These are phyloP conservation scores for Mrakia gelida DNA, from an alignment of 768 basidiomycete species.

Conservation along the genomic window DNA sequence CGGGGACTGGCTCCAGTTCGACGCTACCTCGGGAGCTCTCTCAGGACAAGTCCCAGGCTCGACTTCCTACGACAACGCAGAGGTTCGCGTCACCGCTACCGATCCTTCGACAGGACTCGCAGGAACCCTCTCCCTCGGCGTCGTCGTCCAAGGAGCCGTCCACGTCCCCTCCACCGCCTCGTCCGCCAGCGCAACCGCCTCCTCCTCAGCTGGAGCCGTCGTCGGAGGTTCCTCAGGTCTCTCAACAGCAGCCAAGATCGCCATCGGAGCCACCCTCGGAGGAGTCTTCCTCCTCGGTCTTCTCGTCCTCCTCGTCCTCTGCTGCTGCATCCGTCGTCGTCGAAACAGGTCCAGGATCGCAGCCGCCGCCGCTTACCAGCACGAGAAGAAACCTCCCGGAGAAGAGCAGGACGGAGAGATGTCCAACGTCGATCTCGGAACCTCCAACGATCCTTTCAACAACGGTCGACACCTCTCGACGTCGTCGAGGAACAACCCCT, in stretches of 20 bases:
- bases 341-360: slow-evolving; percentile 3
- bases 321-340: slow-evolving; percentile 26
- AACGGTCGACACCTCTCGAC: neutral
- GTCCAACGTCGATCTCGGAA: slow-evolving; percentile 21
- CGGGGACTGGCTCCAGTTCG: slow-evolving; percentile 25
- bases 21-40: neutral
- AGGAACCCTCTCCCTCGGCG: neutral
- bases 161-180: slow-evolving; percentile 11
- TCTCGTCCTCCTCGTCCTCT: slow-evolving; percentile 26
- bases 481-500: neutral
- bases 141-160: neutral
- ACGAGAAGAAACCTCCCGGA: slow-evolving; percentile 16
- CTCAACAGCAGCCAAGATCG: slow-evolving; percentile 20
- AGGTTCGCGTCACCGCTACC: slow-evolving; percentile 19
- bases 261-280: slow-evolving; percentile 21
- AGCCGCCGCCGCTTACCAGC: slow-evolving; percentile 5
- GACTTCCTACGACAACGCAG: slow-evolving; percentile 9
- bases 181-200: neutral
- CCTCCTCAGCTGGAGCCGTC: slow-evolving; percentile 5
- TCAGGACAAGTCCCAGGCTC: slow-evolving; percentile 5
- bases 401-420: slow-evolving; percentile 7
- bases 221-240: neutral
- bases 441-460: no score
- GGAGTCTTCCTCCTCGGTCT: slow-evolving; percentile 26
- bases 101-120: slow-evolving; percentile 22